Evolutionary conservation across 345 rosid species (phyloP).

Genomic region (Fremontodendron californicum): DNA sequence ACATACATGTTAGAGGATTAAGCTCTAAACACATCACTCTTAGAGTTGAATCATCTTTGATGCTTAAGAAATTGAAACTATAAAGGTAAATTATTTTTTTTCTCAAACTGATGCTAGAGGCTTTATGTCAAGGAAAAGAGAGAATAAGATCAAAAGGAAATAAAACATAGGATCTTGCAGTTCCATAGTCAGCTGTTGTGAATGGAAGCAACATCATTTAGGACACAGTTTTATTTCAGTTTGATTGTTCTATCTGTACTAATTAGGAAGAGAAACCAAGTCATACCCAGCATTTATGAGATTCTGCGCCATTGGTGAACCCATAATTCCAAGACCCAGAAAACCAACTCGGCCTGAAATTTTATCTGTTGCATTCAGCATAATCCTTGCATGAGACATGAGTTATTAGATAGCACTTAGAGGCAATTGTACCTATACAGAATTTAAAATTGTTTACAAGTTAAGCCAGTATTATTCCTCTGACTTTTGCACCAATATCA

Average conservation of each 20-base stretch:
- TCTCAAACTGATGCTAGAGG: not conserved
- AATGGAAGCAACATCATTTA: not conserved
- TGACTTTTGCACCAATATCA: not conserved
- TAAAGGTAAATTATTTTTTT: not conserved
- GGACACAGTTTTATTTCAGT: not conserved
- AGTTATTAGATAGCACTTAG: not conserved
- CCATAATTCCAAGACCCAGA: slow-evolving; percentile 95
- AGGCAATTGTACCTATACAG: not conserved
- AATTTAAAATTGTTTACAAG: not conserved
- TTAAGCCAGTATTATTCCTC: not conserved
- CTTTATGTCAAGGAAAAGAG: not conserved
- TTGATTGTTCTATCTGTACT: slow-evolving; percentile 1
- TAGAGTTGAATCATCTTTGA: not conserved
- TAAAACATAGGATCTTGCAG: not conserved
- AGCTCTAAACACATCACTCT: not conserved
- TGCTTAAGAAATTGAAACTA: not conserved
- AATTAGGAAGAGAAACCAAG: slow-evolving; percentile 3
- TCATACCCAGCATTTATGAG: slow-evolving; percentile 90
- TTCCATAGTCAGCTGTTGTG: not conserved
- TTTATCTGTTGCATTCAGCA: slow-evolving; percentile 32
- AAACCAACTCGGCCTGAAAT: slow-evolving; percentile 59
- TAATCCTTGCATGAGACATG: not conserved
- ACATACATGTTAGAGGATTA: slow-evolving; percentile 8
- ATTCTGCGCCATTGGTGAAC: slow-evolving; percentile 88
- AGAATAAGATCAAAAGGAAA: not conserved